These are phyloP conservation scores for Cystoisospora suis DNA, from an alignment of 169 alveolate species.

Conservation along the genomic window DNA sequence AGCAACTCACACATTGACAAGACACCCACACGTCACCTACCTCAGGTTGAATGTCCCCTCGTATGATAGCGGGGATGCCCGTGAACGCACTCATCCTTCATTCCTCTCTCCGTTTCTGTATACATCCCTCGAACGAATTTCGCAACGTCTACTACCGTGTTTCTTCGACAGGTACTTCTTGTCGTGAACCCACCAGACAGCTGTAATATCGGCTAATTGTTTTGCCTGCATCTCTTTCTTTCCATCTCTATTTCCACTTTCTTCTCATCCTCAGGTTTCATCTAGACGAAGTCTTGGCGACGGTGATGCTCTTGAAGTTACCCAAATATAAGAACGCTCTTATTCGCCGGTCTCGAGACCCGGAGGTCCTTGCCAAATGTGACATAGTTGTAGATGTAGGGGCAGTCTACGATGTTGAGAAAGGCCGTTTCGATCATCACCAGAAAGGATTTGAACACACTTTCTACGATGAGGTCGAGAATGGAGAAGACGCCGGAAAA, in stretches of 20 bases:
- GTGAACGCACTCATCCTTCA: no score
- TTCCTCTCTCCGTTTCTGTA: no score
- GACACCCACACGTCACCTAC: no score
- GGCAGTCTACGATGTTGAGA: constrained; percentile 79
- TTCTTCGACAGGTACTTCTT: no score
- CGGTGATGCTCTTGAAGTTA: constrained; percentile 74
- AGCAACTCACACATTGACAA: no score
- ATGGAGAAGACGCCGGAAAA: neutral
- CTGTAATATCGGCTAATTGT: neutral
- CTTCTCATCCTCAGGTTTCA: constrained; percentile 18
- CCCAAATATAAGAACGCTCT: constrained; percentile 81
- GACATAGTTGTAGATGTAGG: constrained; percentile 93
- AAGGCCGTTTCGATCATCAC: constrained; percentile 91
- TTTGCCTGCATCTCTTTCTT: neutral
- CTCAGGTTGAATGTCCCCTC: no score
- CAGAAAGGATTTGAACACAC: constrained; percentile 83
- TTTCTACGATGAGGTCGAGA: constrained; percentile 67
- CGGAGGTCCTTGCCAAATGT: constrained; percentile 78
- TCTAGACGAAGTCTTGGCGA: constrained; percentile 39
- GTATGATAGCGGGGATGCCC: no score
- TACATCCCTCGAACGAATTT: no score
- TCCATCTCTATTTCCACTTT: neutral
- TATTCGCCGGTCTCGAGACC: constrained; percentile 88
- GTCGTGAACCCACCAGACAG: no score
- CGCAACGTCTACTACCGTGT: no score